Conservation (phyloP, 1,139 yeast genomes). For the Taiozyma onychis region DNA sequence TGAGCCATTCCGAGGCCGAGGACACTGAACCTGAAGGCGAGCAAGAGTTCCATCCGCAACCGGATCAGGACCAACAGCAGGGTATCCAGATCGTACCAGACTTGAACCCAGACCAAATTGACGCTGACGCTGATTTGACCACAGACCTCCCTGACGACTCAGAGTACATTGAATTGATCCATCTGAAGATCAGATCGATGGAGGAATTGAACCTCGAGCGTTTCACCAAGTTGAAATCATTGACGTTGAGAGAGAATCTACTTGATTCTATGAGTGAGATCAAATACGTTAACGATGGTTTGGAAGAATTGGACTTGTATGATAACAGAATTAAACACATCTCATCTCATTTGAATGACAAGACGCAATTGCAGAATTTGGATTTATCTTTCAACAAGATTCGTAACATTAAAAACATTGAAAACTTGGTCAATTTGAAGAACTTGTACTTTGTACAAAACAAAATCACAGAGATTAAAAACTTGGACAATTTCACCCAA, state of each 20-base stretch:
- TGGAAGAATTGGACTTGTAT: conserved; percentile 82
- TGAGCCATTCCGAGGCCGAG: conserved; percentile 17
- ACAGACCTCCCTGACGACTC: conserved; percentile 56
- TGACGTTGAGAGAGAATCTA: conserved; percentile 82
- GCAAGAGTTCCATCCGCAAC: conserved; percentile 3
- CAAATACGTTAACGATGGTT: conserved; percentile 49
- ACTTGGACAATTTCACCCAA: conserved; percentile 51
- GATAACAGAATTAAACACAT: conserved; percentile 91
- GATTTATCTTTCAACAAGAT: conserved; percentile 92
- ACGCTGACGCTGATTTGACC: conserved; percentile 56
- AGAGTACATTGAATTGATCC: conserved; percentile 70
- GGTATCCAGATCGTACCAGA: conserved; percentile 47
- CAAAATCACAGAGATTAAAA: conserved; percentile 68
- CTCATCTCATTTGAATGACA: conserved; percentile 55
- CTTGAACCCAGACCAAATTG: conserved; percentile 35
- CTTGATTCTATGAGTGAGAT: conserved; percentile 68
- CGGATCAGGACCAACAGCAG: conserved; percentile 18
- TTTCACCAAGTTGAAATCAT: conserved; percentile 49
- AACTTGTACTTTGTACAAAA: conserved; percentile 86
- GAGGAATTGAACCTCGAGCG: conserved; percentile 59
- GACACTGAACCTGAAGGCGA: conserved; percentile 16
- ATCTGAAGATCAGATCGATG: conserved; percentile 65
- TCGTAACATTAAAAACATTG: conserved; percentile 78
- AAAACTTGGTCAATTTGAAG: conserved; percentile 53
- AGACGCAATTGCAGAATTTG: conserved; percentile 51